Conservation (phyloP, 2,329 filamentous ascomycete species). For the Pseudofabraea citricarpa region DNA sequence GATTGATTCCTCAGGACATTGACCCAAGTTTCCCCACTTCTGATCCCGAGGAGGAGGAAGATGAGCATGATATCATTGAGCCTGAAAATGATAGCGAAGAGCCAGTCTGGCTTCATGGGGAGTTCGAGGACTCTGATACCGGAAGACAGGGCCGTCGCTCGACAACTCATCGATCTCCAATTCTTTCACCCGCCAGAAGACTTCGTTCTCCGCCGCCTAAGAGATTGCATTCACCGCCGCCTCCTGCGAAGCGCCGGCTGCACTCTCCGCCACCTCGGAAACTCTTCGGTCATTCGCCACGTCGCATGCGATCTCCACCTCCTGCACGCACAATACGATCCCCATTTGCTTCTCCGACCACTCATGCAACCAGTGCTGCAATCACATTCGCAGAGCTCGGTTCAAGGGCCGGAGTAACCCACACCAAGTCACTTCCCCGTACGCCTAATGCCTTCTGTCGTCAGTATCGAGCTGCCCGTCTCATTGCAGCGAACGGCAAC, state of each 20-base stretch:
- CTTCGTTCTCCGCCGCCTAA: slow-evolving; percentile 43
- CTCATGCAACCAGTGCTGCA: slow-evolving; percentile 33
- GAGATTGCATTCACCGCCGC: slow-evolving; percentile 32
- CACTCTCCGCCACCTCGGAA: slow-evolving; percentile 35
- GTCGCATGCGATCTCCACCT: slow-evolving; percentile 65
- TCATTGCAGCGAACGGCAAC: slow-evolving; percentile 35
- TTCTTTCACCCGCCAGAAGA: slow-evolving; percentile 57
- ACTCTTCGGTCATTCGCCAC: slow-evolving; percentile 25
- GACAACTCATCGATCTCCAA: slow-evolving; percentile 41
- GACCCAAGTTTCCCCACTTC: slow-evolving; percentile 96
- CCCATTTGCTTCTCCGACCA: slow-evolving; percentile 39
- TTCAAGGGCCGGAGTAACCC: slow-evolving; percentile 62
- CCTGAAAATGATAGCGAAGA: slow-evolving; percentile 60
- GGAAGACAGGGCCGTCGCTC: slow-evolving; percentile 43
- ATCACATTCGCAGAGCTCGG: slow-evolving; percentile 41
- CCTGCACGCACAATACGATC: slow-evolving; percentile 49
- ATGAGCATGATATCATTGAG: slow-evolving; percentile 59
- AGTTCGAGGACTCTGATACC: slow-evolving; percentile 63
- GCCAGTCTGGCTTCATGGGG: slow-evolving; percentile 64
- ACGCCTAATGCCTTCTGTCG: slow-evolving; percentile 66
- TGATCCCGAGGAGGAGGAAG: slow-evolving; percentile 81
- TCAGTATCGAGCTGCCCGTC: slow-evolving; percentile 35
- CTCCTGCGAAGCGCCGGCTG: slow-evolving; percentile 28
- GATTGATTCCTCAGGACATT: slow-evolving; percentile 90
- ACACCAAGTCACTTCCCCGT: slow-evolving; percentile 83